A percentile compares a stretch with the other conserved stretches of the same genome.
Conservation (phyloP, 129 eudicot genomes). For the Apium graveolens region DNA sequence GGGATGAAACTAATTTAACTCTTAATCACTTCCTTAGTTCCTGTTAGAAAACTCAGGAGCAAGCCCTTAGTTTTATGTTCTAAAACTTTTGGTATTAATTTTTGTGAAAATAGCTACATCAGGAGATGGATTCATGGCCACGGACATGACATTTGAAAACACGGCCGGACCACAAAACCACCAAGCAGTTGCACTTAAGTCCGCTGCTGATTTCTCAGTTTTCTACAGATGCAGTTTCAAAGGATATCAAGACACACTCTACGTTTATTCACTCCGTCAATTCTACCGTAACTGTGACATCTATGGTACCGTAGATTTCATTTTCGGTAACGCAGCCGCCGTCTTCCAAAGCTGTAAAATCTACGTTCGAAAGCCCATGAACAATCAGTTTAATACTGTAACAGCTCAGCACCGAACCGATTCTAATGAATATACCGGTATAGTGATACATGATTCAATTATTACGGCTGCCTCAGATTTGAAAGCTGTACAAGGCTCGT, state of each 20-base stretch:
- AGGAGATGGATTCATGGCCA: conserved; percentile 50
- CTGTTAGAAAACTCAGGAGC: no score
- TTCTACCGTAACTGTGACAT: conserved; percentile 54
- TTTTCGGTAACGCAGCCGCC: conserved; percentile 42
- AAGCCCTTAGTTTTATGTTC: not conserved
- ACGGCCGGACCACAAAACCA: conserved; percentile 64
- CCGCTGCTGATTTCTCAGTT: conserved; percentile 48
- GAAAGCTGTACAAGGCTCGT: conserved; percentile 19
- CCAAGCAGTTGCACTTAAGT: conserved; percentile 68
- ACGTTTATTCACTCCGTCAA: conserved; percentile 48
- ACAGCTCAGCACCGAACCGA: conserved; percentile 56
- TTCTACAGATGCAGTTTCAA: conserved; percentile 48
- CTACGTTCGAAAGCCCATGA: conserved; percentile 36
- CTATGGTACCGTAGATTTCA: conserved; percentile 56
- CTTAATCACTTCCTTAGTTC: no score
- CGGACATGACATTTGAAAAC: conserved; percentile 57
- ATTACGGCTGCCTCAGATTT: conserved; percentile 31
- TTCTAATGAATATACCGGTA: conserved; percentile 54
- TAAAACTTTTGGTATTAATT: not conserved
- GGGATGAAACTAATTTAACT: no score
- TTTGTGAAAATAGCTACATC: not conserved
- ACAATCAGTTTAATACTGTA: conserved; percentile 42
- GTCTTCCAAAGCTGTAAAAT: conserved; percentile 50
- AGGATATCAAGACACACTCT: conserved; percentile 67
- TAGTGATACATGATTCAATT: conserved; percentile 41